These are phyloP conservation scores for Nakazawaea peltata DNA, from an alignment of 805 yeast species.

Conservation along the genomic window DNA sequence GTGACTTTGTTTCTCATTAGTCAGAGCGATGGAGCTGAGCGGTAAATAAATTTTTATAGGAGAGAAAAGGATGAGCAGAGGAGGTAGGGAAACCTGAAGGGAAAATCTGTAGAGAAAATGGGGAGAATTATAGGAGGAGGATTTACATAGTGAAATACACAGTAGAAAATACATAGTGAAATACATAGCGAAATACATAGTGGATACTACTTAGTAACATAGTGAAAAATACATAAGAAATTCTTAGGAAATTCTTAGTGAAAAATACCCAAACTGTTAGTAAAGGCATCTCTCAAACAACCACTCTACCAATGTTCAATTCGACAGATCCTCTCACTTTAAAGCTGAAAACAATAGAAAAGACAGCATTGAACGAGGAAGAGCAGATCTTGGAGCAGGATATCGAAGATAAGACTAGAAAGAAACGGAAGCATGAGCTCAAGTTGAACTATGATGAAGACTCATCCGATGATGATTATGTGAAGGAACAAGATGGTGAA, in stretches of 20 bases:
- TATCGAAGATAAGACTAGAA: constrained; percentile 11
- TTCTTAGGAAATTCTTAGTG: too few relatives aligned
- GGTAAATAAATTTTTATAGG: too few relatives aligned
- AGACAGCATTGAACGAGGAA: constrained; percentile 8
- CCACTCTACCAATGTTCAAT: not conserved
- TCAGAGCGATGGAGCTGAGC: not conserved
- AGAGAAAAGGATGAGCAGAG: too few relatives aligned
- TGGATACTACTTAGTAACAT: too few relatives aligned
- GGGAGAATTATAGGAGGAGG: too few relatives aligned
- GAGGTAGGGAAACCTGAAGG: too few relatives aligned
- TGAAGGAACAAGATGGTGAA: not conserved
- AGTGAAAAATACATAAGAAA: too few relatives aligned
- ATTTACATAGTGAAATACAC: too few relatives aligned
- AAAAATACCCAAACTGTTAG: too few relatives aligned
- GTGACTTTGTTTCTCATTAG: not conserved
- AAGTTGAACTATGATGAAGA: constrained; percentile 15
- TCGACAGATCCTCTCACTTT: not conserved
- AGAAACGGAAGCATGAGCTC: constrained; percentile 8
- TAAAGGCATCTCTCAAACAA: not conserved
- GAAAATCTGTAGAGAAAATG: too few relatives aligned
- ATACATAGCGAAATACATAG: too few relatives aligned
- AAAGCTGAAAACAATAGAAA: not conserved
- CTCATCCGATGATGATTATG: constrained; percentile 16
- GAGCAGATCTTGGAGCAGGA: constrained; percentile 14
- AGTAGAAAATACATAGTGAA: too few relatives aligned